Percentiles rank a stretch among this genome's conserved stretches.
Evolutionary conservation across 768 basidiomycete genomes (phyloP).

Genomic region (Collybia sordida): DNA sequence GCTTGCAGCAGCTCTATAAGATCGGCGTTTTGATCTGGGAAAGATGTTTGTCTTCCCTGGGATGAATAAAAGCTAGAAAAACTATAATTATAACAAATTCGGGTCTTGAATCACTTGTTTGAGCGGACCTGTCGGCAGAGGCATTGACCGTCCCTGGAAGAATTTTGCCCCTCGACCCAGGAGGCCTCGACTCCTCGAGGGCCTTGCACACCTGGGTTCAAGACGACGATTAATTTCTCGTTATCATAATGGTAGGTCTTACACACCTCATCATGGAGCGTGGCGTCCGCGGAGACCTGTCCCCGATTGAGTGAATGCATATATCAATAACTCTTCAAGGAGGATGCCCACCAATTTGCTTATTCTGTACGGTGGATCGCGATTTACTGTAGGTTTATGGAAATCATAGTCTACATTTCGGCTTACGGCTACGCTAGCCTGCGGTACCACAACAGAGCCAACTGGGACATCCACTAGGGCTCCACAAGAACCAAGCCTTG

Average conservation of each 20-base stretch:
- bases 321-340: conserved; percentile 6
- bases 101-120: background rate
- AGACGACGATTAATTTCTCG: too few relatives aligned
- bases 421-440: conserved; percentile 62
- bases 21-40: conserved; percentile 68
- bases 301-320: conserved; percentile 9
- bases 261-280: conserved; percentile 50
- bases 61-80: conserved; percentile 76
- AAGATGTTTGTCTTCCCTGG: conserved; percentile 80
- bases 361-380: conserved; percentile 59
- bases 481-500: conserved; percentile 81
- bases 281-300: conserved; percentile 60
- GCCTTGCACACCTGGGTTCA: conserved; percentile 43
- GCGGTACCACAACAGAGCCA: conserved; percentile 75
- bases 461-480: conserved; percentile 66
- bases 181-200: conserved; percentile 44
- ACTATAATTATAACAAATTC: conserved; percentile 1
- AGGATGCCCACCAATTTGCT: conserved; percentile 56
- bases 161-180: conserved; percentile 32
- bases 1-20: conserved; percentile 58
- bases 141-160: conserved; percentile 60
- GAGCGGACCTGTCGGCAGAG: conserved; percentile 72
- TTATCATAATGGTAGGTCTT: conserved; percentile 3
- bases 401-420: conserved; percentile 83
- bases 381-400: conserved; percentile 36